Evolutionary conservation across 1,284 basidiomycete genomes (phyloP), one percentile per base, ranked within the genome.

Genomic region (Ceratobasidium sp.): DNA sequence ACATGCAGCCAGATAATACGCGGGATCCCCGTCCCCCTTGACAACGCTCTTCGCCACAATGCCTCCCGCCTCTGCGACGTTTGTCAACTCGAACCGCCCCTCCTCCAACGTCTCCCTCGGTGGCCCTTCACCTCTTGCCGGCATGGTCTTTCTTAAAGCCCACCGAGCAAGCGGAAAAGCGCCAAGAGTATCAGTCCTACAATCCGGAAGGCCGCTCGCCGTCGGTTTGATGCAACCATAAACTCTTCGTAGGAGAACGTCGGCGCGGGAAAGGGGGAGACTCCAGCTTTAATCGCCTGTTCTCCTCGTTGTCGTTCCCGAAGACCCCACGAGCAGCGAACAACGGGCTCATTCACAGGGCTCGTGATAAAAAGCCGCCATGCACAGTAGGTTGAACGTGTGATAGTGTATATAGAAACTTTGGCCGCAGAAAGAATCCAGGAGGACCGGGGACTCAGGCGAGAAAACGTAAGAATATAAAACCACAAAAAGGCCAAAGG

Each of bases 211-310:
- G 88, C 78, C 1, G 89, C 88, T 33, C 85, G 83, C n/a, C 91
- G 38, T 30, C 82, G 82, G 70, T 85, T 87, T 6, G 86, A 82
- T 70, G 86, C 85, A 1, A 84, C 85, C 79, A 89, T 44, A 75
- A 93, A 94, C 84, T 97, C 95, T 69, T 91, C 88, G 82, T 96
- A 96, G 44, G 85, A 85, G 85, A 96, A 94, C 2, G 88, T 81
- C 0, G 89, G 38, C 85, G 6, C 93, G 93, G 81, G 95, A 94
- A 23, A 64, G 23, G 60, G 60, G n/a, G 60, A 64, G 14, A 86
- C 81, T 0, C 23, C 70, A 75, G 27, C 66, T 35, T 23, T 64
- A 6, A 64, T 14, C 5, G 48, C 70, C 50, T 35, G 23, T 71
- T 68, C 65, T 8, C n/a, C 57, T 14, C 64, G 77, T 78, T 48